Evolutionary conservation across 106 monocot species (phyloP), one percentile per base, ranked within the genome.

Genomic region (Amphibolis antarctica): DNA sequence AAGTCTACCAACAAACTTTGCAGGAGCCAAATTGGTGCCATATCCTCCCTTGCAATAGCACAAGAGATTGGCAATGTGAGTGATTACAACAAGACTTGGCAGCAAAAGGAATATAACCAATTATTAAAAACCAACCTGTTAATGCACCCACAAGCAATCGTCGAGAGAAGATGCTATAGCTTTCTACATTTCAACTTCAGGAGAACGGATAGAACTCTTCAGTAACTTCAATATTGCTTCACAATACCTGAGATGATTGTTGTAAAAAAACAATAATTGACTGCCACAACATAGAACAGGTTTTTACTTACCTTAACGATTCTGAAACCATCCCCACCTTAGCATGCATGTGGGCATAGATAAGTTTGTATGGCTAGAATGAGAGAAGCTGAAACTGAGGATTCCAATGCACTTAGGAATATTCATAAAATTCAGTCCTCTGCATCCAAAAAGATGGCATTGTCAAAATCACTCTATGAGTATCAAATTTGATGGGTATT

Each of bases 351-450:
- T 82, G 64, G 21, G 96, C 96, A 82, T 98, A 98, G 44, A 90
- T 72, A 31, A 98, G 78, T 73, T 98, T 98, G 55, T 98, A 98
- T 43, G 96, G 90, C 65, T 98, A 90, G 64, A 98, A 87, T 29
- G 86, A 76, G 47, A 80, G 78, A 51, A 90, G 69, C 44, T 87
- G 70, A 72, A 80, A 98, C 75, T 98, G 96, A 28, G 96, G 84
- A 81, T 98, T 98, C 56, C 90, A 86, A 65, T 82, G 80, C 50
- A 98, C 96, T 69, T 98, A 90, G 26, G 96, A 81, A 60, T 90
- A 85, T 55, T 98, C 96, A 70, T 90, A 98, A 46, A 98, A 53
- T 65, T 98, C 96, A 48, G 96, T 98, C 68, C 96, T 82, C 96
- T 98, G 84, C 44, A 63, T 1, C 17, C 44, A 42, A 18, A 30